Evolutionary conservation across 169 alveolate genomes (phyloP), one percentile per base, ranked within the genome.

Genomic region (Blepharisma undulans): DNA sequence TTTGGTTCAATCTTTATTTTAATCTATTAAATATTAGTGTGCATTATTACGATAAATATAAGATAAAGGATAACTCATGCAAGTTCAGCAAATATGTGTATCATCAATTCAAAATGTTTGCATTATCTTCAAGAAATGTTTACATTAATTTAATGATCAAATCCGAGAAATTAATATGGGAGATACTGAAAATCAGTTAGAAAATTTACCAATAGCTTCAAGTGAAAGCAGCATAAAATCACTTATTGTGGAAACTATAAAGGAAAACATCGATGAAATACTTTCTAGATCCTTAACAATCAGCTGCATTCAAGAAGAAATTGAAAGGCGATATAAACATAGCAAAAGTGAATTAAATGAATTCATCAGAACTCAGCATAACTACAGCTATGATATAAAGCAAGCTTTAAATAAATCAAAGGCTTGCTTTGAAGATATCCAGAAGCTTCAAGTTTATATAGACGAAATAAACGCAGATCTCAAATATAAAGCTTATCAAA

Each of bases 261-360:
- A 5, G 14, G 66, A 48, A 48, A 48, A 48, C 14, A 48, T 48
- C 14, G 66, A 48, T 48, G 66, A 78, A 25, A 21, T 25, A 36
- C 60, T 78, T 25, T 29, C 86, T 21, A 78, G 86, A 27, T 27
- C 61, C 2, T 6, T 78, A 5, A 78, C 86, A 25, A 32, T 78
- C 34, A 78, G 86, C 60, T 78, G 86, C 60, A 78, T 78, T 32
- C 29, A 78, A 78, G 86, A 78, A 78, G 86, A 78, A 22, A 78
- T 78, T 2, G 86, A 78, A 12, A 25, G 86, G 25, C 34, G 86
- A 21, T 78, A 78, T 32, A 78, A 78, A 32, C 34, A 36, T 29
- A 78, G 86, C 19, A 25, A 36, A 32, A 22, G 29, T 4, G 86
- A 78, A 25, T 34, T 78, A 32, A 21, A 27, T 21, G 86, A 78